Evolutionary conservation across 2,329 filamentous ascomycete genomes (phyloP).

Genomic region (Alternaria longipes): DNA sequence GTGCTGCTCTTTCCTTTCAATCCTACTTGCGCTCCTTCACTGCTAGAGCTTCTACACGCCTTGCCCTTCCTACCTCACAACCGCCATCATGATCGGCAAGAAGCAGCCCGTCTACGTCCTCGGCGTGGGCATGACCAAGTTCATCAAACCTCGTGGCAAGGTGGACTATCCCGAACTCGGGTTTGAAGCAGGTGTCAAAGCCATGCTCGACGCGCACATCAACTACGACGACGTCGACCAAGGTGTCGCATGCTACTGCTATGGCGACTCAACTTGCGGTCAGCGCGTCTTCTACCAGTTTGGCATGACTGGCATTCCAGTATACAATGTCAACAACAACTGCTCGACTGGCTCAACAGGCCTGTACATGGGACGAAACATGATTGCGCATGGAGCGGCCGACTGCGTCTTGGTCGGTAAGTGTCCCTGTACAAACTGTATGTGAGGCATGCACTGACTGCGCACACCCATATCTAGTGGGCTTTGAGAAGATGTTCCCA

Average conservation of each 20-base stretch:
- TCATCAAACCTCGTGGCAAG: slow-evolving; percentile 95
- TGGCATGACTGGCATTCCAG: slow-evolving; percentile 94
- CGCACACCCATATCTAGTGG: slow-evolving; percentile 59
- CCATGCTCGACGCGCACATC: slow-evolving; percentile 83
- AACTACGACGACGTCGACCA: slow-evolving; percentile 97
- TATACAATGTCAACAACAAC: slow-evolving; percentile 99
- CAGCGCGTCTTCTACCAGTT: slow-evolving; percentile 99
- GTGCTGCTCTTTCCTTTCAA: not conserved
- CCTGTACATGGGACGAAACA: slow-evolving; percentile 80
- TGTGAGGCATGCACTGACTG: no score
- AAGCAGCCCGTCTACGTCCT: slow-evolving; percentile 80
- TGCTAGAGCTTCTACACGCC: not conserved
- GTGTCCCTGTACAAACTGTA: no score
- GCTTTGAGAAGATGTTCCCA: slow-evolving; percentile 98
- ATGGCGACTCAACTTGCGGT: slow-evolving; percentile 92
- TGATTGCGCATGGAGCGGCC: slow-evolving; percentile 80
- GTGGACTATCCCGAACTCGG: slow-evolving; percentile 95
- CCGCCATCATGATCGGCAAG: slow-evolving; percentile 58
- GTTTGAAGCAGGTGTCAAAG: slow-evolving; percentile 91
- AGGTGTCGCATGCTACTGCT: slow-evolving; percentile 97
- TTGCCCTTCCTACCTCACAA: slow-evolving; percentile 9
- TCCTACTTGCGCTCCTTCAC: slow-evolving; percentile 9
- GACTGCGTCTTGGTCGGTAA: slow-evolving; percentile 80
- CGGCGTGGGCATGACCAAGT: slow-evolving; percentile 98
- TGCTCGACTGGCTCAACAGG: slow-evolving; percentile 96